Conservation (phyloP, 192 early-diverging fungal species). For the Gamsiella multidivaricata region DNA sequence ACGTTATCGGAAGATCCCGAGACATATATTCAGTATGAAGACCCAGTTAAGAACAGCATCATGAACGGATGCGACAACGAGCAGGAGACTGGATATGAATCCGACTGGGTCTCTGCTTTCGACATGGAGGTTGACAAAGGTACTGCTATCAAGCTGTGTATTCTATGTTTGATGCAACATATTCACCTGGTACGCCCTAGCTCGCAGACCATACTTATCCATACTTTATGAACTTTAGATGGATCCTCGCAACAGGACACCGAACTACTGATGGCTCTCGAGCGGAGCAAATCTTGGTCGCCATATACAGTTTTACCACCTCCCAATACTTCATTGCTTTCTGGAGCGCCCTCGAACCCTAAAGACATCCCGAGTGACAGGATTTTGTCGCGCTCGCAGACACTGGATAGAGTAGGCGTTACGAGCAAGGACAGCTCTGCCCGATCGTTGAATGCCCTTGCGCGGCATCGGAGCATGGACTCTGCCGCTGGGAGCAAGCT, state of each 20-base stretch:
- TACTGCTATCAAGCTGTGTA: too few species aligned
- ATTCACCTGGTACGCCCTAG: background rate
- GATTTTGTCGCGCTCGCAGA: slow-evolving; percentile 20
- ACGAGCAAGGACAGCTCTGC: slow-evolving; percentile 5
- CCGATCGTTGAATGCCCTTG: background rate
- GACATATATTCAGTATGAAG: slow-evolving; percentile 11
- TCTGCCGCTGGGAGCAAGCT: background rate
- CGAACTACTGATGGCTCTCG: slow-evolving; percentile 21
- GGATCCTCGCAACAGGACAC: slow-evolving; percentile 17
- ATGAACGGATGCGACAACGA: slow-evolving; percentile 26
- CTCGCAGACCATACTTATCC: background rate
- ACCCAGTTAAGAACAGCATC: slow-evolving; percentile 30
- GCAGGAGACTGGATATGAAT: slow-evolving; percentile 1
- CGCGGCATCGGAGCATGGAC: slow-evolving; percentile 35
- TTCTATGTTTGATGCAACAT: too few species aligned
- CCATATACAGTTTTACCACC: slow-evolving; percentile 23
- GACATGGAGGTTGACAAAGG: slow-evolving; percentile 36
- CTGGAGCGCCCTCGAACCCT: background rate
- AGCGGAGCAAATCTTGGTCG: slow-evolving; percentile 33
- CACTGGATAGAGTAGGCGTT: slow-evolving; percentile 7
- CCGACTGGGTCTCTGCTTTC: background rate
- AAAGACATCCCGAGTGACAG: slow-evolving; percentile 13
- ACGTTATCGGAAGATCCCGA: background rate
- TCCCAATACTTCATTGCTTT: background rate
- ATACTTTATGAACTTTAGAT: slow-evolving; percentile 8